Conservation (phyloP, 73 alveolate species). For the Tetrahymena malaccensis region DNA sequence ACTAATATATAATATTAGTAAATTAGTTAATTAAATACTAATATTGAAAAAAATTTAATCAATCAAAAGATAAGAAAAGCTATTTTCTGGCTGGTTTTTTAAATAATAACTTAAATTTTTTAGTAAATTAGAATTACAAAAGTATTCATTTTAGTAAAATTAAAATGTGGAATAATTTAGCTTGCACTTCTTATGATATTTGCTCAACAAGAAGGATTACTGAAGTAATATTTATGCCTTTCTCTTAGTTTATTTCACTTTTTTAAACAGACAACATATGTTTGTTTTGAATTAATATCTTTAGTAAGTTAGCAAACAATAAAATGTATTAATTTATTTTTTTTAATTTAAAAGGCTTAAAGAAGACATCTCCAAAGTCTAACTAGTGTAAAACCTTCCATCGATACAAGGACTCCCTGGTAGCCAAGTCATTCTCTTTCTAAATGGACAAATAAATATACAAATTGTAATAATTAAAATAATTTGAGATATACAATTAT, state of each 20-base stretch:
- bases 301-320: background rate
- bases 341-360: background rate
- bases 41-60: background rate
- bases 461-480: background rate
- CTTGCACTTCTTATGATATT: background rate
- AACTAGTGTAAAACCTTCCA: background rate
- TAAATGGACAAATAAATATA: background rate
- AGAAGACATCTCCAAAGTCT: background rate
- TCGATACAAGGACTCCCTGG: background rate
- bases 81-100: background rate
- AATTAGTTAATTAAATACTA: background rate
- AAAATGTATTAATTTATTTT: background rate
- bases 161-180: background rate
- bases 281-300: background rate
- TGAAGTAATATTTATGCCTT: background rate
- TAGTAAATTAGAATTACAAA: background rate
- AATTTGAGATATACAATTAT: background rate
- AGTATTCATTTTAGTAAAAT: background rate
- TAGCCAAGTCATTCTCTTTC: background rate
- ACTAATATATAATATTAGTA: background rate
- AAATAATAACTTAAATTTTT: background rate
- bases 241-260: background rate
- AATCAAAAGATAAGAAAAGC: background rate
- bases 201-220: background rate
- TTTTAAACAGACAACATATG: background rate